phyloP scores from a whole-genome alignment of 23 red algal species.

The Gracilaria gracilis region DNA sequence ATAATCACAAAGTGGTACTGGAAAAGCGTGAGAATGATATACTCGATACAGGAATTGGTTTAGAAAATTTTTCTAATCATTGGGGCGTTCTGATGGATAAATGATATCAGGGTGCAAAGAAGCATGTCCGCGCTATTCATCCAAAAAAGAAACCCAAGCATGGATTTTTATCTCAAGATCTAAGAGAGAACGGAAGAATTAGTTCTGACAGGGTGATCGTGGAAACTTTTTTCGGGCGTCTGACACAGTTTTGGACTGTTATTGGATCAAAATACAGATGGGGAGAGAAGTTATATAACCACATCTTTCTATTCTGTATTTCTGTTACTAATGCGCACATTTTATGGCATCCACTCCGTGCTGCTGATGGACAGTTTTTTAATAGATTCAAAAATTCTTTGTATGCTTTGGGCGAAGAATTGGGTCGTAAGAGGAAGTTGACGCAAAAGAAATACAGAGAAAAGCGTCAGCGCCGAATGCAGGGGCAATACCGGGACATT shows the following conservation, averaged over 20 bases:
- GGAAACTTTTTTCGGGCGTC: conserved; percentile 1
- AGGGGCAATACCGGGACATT: neutral
- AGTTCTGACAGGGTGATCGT: neutral
- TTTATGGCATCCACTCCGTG: conserved; percentile 15
- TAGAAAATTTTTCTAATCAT: neutral
- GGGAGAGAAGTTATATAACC: neutral
- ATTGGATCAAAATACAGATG: conserved; percentile 23
- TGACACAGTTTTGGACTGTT: neutral
- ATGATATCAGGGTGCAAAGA: neutral
- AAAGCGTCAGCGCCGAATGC: neutral
- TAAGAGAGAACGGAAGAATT: neutral
- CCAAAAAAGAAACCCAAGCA: neutral
- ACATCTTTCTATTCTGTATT: neutral
- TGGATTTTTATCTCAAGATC: neutral
- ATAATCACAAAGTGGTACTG: neutral
- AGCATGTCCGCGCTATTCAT: neutral
- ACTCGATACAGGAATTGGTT: neutral
- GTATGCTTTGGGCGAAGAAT: neutral
- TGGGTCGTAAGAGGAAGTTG: neutral
- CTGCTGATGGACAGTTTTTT: conserved; percentile 12
- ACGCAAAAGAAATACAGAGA: neutral
- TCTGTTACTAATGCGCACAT: conserved; percentile 12
- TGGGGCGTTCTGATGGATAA: conserved; percentile 17
- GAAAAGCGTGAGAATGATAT: neutral
- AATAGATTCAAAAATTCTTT: conserved; percentile 11